Base-by-base conservation (phyloP, 176 grass and related monocot genomes). In the Carex pumila region DNA sequence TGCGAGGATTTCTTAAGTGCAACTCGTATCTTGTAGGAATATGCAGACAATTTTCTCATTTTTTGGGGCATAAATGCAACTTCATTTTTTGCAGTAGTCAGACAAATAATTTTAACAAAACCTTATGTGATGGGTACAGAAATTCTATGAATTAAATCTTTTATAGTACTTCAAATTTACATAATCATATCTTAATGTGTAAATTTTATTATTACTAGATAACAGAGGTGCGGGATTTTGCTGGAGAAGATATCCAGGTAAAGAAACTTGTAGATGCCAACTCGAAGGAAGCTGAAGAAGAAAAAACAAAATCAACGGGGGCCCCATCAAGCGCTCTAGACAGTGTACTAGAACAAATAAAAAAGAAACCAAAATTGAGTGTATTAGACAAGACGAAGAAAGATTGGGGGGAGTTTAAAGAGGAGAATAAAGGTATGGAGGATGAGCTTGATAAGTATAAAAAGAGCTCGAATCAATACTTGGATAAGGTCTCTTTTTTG, bases 381-480 rank as follows among this genome's bases (percentile, higher is more conserved):
- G 97, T 99, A n/a, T 89, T 99, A 30, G 93, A 96, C 81, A 99
- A 99, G 80, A 99, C 97, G 0, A 99, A 99, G 83, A 99, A 96
- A 86, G 97, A 99, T 75, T 99, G 97, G 97, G 91, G 88, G 61
- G 97, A 99, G 83, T 99, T 92, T 68, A 99, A 99, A 88, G 96
- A 85, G 25, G 97, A 99, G 58, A 99, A 93, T 73, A 90, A 83
- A 57, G 93, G 94, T 0, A 36, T 99, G 88, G 97, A 91, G 79
- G 89, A 96, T 43, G 91, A 99, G 78, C 78, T 99, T 81, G 97
- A 92, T 18, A 81, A 85, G 2, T 99, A 99, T 87, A 99, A 99
- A 91, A 98, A 94, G 89, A 98, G 95, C 66, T 95, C 96, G 5
- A 99, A 99, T 76, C 88, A 99, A 66, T 99, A 95, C 81, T 85